phyloP scores from a whole-genome alignment of 2,329 filamentous ascomycete genomes.

The Emericellopsis cladophorae region DNA sequence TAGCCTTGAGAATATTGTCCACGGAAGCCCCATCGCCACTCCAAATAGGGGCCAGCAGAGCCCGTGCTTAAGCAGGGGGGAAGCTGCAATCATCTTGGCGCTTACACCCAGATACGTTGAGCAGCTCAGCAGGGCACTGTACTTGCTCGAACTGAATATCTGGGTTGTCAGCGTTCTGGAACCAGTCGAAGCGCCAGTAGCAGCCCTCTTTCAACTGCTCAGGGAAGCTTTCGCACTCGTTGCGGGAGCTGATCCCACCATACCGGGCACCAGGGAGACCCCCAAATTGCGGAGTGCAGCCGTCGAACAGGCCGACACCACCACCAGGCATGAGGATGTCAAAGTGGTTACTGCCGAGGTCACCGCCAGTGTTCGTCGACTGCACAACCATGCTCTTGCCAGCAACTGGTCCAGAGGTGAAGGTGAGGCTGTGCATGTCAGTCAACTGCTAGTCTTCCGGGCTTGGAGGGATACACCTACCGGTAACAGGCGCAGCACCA shows the following conservation, averaged over 20 bases:
- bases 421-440: conserved; percentile 25
- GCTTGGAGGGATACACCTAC: conserved; percentile 18
- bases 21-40: too few species aligned
- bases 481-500: conserved; percentile 56
- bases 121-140: conserved; percentile 37
- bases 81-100: conserved; percentile 16
- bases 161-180: conserved; percentile 45
- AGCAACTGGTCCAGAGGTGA: conserved; percentile 32
- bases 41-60: too few species aligned
- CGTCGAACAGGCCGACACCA: conserved; percentile 40
- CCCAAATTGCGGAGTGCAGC: conserved; percentile 34
- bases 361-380: conserved; percentile 48
- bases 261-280: conserved; percentile 36
- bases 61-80: conserved; percentile 6
- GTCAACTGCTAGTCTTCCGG: background rate
- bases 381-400: conserved; percentile 55
- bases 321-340: conserved; percentile 44
- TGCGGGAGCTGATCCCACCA: conserved; percentile 38
- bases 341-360: conserved; percentile 44
- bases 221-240: conserved; percentile 40
- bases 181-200: conserved; percentile 54
- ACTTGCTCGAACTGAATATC: conserved; percentile 41
- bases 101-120: conserved; percentile 22
- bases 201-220: conserved; percentile 41
- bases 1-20: too few species aligned